Base-by-base conservation (phyloP, 2,329 filamentous ascomycete genomes). In the Zasmidium citrigriseum region DNA sequence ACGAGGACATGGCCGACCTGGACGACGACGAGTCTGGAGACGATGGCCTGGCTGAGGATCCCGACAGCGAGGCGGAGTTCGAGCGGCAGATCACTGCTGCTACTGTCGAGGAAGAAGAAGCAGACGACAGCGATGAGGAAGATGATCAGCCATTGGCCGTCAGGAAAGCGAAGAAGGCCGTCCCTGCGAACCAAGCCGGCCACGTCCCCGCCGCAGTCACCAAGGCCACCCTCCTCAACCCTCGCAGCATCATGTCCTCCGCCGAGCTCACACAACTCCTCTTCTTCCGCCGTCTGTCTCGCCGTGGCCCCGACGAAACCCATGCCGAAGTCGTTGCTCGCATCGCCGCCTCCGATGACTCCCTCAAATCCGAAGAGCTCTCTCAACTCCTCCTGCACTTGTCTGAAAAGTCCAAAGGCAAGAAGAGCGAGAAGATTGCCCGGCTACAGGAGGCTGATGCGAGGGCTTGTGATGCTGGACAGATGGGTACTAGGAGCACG, bases 321-420 rank as follows among this genome's bases (percentile, higher is more conserved):
- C 69, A 69, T 34, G 61, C 67, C 34, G 59, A 70, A 49, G 53
- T 69, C 21, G 66, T 72, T 23, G 68, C 68, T n/a, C 68, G 68
- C 29, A 52, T 72, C 4, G 57, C 54, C 4, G 58, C 58, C 14
- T 41, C 52, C 25, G 68, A 72, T 44, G 21, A 63, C n/a, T 47
- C 34, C 1, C 57, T 66, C 44, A 63, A 46, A 10, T 55, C 52
- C 27, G 24, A 45, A 1, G 57, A 65, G 46, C 61, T 70, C 10
- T 57, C 58, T 24, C 55, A 58, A 4, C 45, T 64, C 2, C 64
- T 70, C 18, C 46, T 46, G 34, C 57, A 52, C 21, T 52, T 49
- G 29, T 59, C 56, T 25, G 22, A 60, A 4, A 57, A 55, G 21
- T 47, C 34, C 2, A 60, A 49, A 20, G 71, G 70, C n/a, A 68